A percentile compares a stretch with the other conserved stretches of the same genome.
phyloP scores from a whole-genome alignment of 1,284 basidiomycete species.

The Acaromyces ingoldii region DNA sequence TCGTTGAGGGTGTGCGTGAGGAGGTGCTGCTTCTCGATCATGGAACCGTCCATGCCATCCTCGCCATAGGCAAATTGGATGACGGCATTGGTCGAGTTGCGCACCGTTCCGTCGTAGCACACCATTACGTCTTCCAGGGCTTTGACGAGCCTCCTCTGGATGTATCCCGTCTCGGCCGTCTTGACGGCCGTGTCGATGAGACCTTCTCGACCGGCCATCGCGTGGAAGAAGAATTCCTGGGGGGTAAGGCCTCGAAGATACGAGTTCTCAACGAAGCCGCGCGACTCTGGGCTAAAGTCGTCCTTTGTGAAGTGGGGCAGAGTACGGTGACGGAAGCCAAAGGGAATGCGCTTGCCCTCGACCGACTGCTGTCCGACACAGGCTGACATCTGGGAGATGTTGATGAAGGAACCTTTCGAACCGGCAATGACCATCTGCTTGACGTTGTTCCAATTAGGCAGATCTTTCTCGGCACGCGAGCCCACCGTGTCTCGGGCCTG shows the following conservation, averaged over 20 bases:
- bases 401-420: constrained; percentile 88
- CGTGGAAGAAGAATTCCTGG: constrained; percentile 99
- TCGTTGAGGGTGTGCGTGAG: constrained; percentile 81
- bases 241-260: constrained; percentile 94
- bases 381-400: constrained; percentile 99
- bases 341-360: constrained; percentile 95
- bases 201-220: constrained; percentile 99
- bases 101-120: constrained; percentile 94
- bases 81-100: constrained; percentile 71
- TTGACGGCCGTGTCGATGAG: constrained; percentile 99
- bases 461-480: constrained; percentile 86
- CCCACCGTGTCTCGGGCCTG: constrained; percentile 92
- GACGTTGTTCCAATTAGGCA: constrained; percentile 99
- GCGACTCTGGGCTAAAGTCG: constrained; percentile 96
- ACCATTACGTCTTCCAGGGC: constrained; percentile 97
- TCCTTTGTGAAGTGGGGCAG: constrained; percentile 98
- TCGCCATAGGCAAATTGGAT: constrained; percentile 97
- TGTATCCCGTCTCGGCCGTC: constrained; percentile 98
- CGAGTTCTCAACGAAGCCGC: constrained; percentile 99
- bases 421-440: constrained; percentile 99
- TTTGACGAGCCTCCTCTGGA: constrained; percentile 95
- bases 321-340: constrained; percentile 93
- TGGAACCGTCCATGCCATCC: constrained; percentile 97
- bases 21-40: constrained; percentile 90
- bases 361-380: constrained; percentile 98